Evolutionary conservation across 169 alveolate species (phyloP).

Genomic region (Plasmodium vivax): DNA sequence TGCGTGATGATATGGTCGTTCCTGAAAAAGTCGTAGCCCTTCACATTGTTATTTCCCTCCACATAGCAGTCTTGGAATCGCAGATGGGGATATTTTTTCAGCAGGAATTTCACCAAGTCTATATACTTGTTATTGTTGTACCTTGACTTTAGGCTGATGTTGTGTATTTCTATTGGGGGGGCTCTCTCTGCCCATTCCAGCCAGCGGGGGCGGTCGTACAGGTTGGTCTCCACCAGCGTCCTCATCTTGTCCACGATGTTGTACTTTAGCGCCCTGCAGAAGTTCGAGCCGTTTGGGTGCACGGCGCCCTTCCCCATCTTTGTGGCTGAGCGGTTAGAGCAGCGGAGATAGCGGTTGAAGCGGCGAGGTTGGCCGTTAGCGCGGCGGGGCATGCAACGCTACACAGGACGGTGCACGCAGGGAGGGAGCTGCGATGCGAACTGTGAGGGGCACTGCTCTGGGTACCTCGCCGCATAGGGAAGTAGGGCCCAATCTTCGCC

Average conservation of each 20-base stretch:
- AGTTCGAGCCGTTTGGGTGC: constrained; percentile 81
- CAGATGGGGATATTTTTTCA: constrained; percentile 88
- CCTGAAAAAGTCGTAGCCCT: constrained; percentile 79
- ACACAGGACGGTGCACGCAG: not conserved
- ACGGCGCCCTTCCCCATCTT: constrained; percentile 76
- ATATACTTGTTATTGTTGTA: constrained; percentile 79
- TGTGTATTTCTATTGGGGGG: constrained; percentile 86
- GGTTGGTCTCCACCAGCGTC: constrained; percentile 80
- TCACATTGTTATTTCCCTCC: constrained; percentile 87
- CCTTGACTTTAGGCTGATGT: constrained; percentile 78
- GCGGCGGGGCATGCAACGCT: not conserved
- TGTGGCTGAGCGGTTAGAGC: no score
- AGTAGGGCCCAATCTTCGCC: not conserved
- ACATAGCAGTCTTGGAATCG: constrained; percentile 87
- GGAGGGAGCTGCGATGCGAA: not conserved
- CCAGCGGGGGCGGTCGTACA: constrained; percentile 85
- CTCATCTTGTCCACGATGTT: constrained; percentile 88
- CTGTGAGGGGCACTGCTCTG: not conserved
- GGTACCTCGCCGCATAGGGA: not conserved
- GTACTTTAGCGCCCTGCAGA: constrained; percentile 81
- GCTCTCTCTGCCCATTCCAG: constrained; percentile 86
- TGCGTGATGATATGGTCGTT: constrained; percentile 69
- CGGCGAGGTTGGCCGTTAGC: not conserved
- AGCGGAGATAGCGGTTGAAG: no score
- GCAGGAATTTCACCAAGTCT: constrained; percentile 78